Evolutionary conservation across 805 yeast genomes (phyloP).

Genomic region (Myxozyma mucilagina): DNA sequence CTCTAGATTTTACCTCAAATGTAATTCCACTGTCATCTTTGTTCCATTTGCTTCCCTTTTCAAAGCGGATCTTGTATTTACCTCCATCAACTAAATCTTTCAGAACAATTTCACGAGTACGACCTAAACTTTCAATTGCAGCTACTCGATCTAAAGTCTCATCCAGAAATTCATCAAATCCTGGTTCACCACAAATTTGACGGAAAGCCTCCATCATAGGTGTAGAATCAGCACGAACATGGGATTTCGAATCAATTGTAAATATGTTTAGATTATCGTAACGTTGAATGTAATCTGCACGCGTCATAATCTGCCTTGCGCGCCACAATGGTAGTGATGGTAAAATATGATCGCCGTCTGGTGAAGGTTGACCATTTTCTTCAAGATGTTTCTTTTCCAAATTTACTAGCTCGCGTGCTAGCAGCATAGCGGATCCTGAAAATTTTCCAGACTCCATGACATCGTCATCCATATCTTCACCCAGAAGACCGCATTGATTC

Average conservation of each 20-base stretch:
- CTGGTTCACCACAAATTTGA: conserved; percentile 70
- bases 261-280: conserved; percentile 77
- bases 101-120: conserved; percentile 73
- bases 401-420: conserved; percentile 70
- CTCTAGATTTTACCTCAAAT: conserved; percentile 5
- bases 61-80: conserved; percentile 10
- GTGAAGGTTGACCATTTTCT: conserved; percentile 35
- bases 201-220: conserved; percentile 90
- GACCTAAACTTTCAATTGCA: conserved; percentile 72
- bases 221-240: conserved; percentile 75
- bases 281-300: conserved; percentile 73
- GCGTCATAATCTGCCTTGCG: conserved; percentile 80
- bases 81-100: conserved; percentile 56
- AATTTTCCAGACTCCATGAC: conserved; percentile 74
- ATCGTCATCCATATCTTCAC: conserved; percentile 82
- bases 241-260: conserved; percentile 70
- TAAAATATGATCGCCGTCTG: conserved; percentile 50
- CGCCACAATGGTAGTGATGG: conserved; percentile 83
- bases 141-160: conserved; percentile 68
- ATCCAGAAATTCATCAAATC: conserved; percentile 63
- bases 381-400: conserved; percentile 52
- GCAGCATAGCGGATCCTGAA: conserved; percentile 69
- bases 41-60: conserved; percentile 6
- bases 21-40: not conserved
- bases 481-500: conserved; percentile 77